Conservation (phyloP, 2,329 filamentous ascomycete species). For the Cryphonectria parasitica region DNA sequence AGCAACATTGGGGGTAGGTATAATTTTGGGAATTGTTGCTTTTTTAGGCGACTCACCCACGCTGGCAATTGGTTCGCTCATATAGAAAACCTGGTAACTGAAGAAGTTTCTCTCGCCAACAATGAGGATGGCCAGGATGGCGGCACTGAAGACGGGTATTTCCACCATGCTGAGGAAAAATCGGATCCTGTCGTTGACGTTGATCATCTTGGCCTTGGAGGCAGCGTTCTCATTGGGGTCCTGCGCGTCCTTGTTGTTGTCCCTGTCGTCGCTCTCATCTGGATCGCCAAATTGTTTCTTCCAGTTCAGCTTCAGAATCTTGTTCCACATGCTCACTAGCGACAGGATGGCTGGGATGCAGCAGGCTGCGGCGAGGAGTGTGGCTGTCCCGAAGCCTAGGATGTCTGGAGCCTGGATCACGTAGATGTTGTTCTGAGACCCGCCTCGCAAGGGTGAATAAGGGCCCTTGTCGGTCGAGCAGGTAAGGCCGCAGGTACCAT, state of each 20-base stretch:
- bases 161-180: constrained; percentile 59
- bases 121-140: constrained; percentile 62
- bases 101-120: constrained; percentile 69
- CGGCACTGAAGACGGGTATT: constrained; percentile 61
- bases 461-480: constrained; percentile 54
- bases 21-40: too few species aligned
- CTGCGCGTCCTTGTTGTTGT: constrained; percentile 32
- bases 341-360: constrained; percentile 68
- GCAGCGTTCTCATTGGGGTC: constrained; percentile 54
- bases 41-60: constrained; percentile 51
- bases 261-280: constrained; percentile 30
- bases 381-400: constrained; percentile 62
- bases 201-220: constrained; percentile 57
- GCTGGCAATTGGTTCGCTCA: constrained; percentile 65
- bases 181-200: constrained; percentile 58
- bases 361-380: constrained; percentile 65
- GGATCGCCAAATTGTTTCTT: constrained; percentile 46
- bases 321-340: constrained; percentile 65
- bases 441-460: constrained; percentile 57
- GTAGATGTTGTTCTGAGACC: constrained; percentile 63
- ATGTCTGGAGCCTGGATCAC: constrained; percentile 61
- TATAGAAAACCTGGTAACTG: constrained; percentile 56
- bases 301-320: constrained; percentile 67
- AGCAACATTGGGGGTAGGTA: background rate
- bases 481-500: constrained; percentile 47